A percentile compares a stretch with the other conserved stretches of the same genome.
Conservation (phyloP, 2,329 filamentous ascomycete species). For the Hypoxylon sp. region DNA sequence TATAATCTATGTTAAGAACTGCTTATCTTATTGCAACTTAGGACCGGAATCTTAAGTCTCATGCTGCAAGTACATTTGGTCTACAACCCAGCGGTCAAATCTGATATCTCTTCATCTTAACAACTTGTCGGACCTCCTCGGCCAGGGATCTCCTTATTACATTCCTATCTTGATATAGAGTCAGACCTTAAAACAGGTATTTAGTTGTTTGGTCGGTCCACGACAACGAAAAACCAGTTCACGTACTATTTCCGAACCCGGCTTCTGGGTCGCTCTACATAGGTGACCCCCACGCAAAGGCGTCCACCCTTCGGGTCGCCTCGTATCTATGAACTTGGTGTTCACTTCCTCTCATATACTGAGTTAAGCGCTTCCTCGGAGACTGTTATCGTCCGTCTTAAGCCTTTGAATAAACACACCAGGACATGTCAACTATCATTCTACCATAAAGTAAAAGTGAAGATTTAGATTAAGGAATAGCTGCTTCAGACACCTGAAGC, state of each 20-base stretch:
- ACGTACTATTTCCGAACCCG: background rate
- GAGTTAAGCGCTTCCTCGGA: no score
- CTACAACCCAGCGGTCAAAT: background rate
- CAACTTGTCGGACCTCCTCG: conserved; percentile 10
- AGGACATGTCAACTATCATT: background rate
- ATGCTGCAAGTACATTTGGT: conserved; percentile 3
- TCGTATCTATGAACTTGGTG: conserved; percentile 16
- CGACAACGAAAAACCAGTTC: background rate
- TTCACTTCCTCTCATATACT: background rate
- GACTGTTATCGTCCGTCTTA: no score
- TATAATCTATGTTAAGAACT: conserved; percentile 23
- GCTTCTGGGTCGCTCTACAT: conserved; percentile 4
- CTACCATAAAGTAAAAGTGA: background rate
- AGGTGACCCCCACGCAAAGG: conserved; percentile 6
- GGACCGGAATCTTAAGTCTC: conserved; percentile 11
- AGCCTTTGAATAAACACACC: no score
- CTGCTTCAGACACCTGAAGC: background rate
- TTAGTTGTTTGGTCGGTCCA: conserved; percentile 10
- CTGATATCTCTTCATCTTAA: conserved; percentile 9
- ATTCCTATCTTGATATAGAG: conserved; percentile 22
- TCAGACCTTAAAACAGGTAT: background rate
- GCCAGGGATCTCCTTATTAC: conserved; percentile 14
- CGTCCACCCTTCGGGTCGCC: background rate
- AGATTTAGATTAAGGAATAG: background rate
- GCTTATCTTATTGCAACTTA: conserved; percentile 1